Evolutionary conservation across 2,329 filamentous ascomycete genomes (phyloP).

Genomic region (Exophiala oligosperma): DNA sequence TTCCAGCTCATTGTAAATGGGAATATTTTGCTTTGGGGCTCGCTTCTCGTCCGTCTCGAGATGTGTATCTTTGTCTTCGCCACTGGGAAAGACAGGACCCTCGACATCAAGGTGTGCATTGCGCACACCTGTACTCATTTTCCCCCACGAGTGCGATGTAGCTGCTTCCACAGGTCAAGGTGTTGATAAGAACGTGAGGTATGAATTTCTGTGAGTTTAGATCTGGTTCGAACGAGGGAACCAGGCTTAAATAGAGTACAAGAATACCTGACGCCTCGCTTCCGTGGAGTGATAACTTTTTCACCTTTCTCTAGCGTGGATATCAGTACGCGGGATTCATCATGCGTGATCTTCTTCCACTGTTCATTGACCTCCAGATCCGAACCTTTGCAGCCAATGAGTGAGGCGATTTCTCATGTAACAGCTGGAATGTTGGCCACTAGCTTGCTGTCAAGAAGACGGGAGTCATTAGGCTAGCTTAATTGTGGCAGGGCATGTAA

Average conservation of each 20-base stretch:
- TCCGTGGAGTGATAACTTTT: not conserved
- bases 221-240: too few species aligned
- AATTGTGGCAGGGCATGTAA: too few species aligned
- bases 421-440: too few species aligned
- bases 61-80: not conserved
- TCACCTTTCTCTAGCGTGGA: not conserved
- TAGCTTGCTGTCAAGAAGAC: too few species aligned
- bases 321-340: not conserved
- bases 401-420: not conserved
- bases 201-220: too few species aligned
- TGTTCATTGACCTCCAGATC: not conserved
- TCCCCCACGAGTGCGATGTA: not conserved
- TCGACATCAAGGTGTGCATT: not conserved
- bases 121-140: not conserved
- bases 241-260: too few species aligned
- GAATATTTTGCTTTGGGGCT: not conserved
- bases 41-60: not conserved
- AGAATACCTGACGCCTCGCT: too few species aligned
- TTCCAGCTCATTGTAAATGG: conserved; percentile 10
- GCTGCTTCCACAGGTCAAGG: too few species aligned
- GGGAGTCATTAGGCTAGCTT: too few species aligned
- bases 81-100: not conserved
- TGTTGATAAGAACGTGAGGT: too few species aligned
- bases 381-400: not conserved
- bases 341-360: not conserved